A percentile compares a stretch with the other conserved stretches of the same genome.
Conservation (phyloP, 2,329 filamentous ascomycete species). For the Xylaria hypoxylon region DNA sequence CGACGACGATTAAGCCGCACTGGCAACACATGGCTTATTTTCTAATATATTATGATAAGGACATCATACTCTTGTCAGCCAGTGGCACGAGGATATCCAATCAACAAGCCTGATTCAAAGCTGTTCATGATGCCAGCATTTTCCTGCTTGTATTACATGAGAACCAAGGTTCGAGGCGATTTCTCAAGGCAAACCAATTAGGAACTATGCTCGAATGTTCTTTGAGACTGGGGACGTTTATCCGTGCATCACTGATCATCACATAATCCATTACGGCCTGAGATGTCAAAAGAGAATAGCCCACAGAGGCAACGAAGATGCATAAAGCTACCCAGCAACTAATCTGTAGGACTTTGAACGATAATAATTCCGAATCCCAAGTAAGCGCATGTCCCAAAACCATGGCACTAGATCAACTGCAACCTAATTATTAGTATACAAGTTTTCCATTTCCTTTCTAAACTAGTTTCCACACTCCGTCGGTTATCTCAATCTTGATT, state of each 20-base stretch:
- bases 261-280: not conserved
- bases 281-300: not conserved
- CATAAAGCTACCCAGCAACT: too few species aligned
- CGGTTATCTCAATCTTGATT: conserved; percentile 76
- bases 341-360: not conserved
- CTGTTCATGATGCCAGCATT: too few species aligned
- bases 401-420: not conserved
- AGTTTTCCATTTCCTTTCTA: conserved; percentile 43
- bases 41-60: too few species aligned
- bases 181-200: not conserved
- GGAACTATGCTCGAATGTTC: not conserved
- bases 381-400: not conserved
- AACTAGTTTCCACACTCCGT: conserved; percentile 75
- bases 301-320: too few species aligned
- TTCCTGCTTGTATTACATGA: too few species aligned
- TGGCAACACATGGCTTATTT: too few species aligned
- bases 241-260: not conserved
- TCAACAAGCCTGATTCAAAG: too few species aligned
- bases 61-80: too few species aligned
- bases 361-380: not conserved
- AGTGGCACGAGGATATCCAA: not conserved
- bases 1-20: too few species aligned
- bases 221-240: not conserved
- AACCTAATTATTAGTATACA: conserved; percentile 16
- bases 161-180: not conserved